These are phyloP conservation scores for Claviceps quebecensis DNA, from an alignment of 2,329 filamentous ascomycete genomes.

Conservation along the genomic window DNA sequence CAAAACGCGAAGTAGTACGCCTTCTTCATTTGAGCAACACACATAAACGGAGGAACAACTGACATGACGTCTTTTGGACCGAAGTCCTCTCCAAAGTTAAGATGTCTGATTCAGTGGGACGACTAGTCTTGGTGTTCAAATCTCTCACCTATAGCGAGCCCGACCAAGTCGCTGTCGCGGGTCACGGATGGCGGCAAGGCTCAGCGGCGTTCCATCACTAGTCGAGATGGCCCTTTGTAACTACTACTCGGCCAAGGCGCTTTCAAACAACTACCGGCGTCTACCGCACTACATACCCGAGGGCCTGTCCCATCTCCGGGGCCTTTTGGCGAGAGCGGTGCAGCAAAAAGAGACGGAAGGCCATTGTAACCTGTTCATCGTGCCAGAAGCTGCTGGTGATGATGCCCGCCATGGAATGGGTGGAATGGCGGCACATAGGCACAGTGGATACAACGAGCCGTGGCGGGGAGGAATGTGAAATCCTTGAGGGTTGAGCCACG, in stretches of 20 bases:
- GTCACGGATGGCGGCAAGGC: background rate
- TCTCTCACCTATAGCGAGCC: constrained; percentile 11
- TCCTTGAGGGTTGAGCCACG: constrained; percentile 18
- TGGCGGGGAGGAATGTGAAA: constrained; percentile 4
- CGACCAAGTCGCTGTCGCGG: constrained; percentile 12
- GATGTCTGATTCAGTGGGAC: constrained; percentile 16
- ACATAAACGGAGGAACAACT: constrained; percentile 8
- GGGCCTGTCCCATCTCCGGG: constrained; percentile 25
- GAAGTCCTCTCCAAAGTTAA: constrained; percentile 16
- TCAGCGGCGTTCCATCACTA: constrained; percentile 31
- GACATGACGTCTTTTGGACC: constrained; percentile 14
- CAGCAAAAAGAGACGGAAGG: constrained; percentile 33
- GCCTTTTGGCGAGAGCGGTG: constrained; percentile 25
- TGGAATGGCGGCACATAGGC: constrained; percentile 43
- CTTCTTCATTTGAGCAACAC: background rate
- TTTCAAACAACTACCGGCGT: constrained; percentile 23
- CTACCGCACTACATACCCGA: constrained; percentile 29
- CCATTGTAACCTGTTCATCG: constrained; percentile 39
- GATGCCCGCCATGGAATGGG: constrained; percentile 41
- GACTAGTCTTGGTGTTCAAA: constrained; percentile 16
- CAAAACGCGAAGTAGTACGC: background rate
- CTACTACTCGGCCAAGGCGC: constrained; percentile 29
- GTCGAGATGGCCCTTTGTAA: constrained; percentile 35
- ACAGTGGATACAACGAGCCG: constrained; percentile 7
- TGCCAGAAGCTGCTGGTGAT: constrained; percentile 33